Base-by-base conservation (phyloP, 495 filamentous ascomycete genomes). In the Lichina pygmaea region DNA sequence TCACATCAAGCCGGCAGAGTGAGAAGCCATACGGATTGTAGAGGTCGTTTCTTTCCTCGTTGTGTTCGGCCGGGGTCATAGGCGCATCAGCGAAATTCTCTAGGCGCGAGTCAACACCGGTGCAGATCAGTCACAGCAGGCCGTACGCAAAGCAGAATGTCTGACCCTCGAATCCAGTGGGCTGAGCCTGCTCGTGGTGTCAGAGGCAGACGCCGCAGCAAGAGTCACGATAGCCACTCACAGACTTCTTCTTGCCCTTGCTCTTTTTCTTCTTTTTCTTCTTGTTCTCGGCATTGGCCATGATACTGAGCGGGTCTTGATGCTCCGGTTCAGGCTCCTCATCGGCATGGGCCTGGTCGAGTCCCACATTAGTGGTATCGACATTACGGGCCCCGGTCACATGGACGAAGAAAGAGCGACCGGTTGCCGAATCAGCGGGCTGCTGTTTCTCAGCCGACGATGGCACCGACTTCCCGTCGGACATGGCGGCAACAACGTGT, bases 71-170 rank as follows among this genome's bases (percentile, higher is more conserved):
- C 0, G 75, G 76, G 0, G 78, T 84, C 34, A 92, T 57, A 0
- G 86, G 85, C 6, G 71, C 66, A 54, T 94, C 85, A 38, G 72
- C 74, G 55, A 67, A 81, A 54, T 69, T 83, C 36, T 83, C 77
- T 72, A 41, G 32, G 13, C 11, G 13, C 13, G 36, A 11, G 13
- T 39, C 36, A 39, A 24, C 24, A 24, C 24, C 24, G 4, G 4
- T 4, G 24, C 24, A 24, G 1, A 24, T 24, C 24, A 4, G 4
- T 24, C 24, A 24, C 24, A 1, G 24, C 24, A 24, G 24, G 4
- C 24, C 1, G 24, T 4, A 24, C 24, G 24, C 24, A 24, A 24
- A 24, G 24, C 2, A 24, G 36, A 50, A n/a, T 31, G 17, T 12
- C 37, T 38, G 37, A 61, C 58, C 53, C 50, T 77, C 73, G 46